These are phyloP conservation scores for Persicaria maculosa DNA, from an alignment of 148 eudicot genomes.

Conservation along the genomic window DNA sequence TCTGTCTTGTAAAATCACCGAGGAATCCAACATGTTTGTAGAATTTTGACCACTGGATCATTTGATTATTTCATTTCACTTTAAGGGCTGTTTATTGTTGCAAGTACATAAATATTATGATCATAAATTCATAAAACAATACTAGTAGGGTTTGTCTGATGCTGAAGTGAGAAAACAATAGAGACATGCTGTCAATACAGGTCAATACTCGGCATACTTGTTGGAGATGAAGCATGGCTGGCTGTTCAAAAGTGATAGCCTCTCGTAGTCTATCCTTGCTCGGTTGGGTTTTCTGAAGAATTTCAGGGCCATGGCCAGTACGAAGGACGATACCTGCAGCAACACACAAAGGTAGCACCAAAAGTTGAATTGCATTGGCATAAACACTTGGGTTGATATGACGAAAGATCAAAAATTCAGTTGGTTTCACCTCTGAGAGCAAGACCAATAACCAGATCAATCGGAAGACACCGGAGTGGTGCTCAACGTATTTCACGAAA, in stretches of 20 bases:
- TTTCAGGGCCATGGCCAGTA: conserved; percentile 36
- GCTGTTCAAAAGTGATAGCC: conserved; percentile 5
- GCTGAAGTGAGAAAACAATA: background rate
- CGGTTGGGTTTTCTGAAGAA: background rate
- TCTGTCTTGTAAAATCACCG: background rate
- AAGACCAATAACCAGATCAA: conserved; percentile 24
- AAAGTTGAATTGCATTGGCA: background rate
- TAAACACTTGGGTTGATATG: background rate
- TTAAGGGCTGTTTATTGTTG: conserved; percentile 5
- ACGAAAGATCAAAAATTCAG: background rate
- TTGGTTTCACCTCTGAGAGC: conserved; percentile 32
- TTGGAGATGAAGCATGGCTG: conserved; percentile 14
- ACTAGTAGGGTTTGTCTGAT: background rate
- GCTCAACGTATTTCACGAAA: conserved; percentile 35
- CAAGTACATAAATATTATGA: background rate
- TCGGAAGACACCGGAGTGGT: conserved; percentile 23
- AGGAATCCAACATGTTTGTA: conserved; percentile 5
- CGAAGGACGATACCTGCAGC: conserved; percentile 31
- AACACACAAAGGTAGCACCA: background rate
- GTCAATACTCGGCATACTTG: conserved; percentile 15
- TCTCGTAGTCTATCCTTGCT: conserved; percentile 7
- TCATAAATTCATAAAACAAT: background rate
- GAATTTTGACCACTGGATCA: conserved; percentile 10
- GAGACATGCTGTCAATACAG: background rate
- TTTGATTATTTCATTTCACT: background rate